A percentile compares a stretch with the other conserved stretches of the same genome.
Evolutionary conservation across 192 early-diverging fungal species (phyloP).

Genomic region (Haplosporangium gracile): DNA sequence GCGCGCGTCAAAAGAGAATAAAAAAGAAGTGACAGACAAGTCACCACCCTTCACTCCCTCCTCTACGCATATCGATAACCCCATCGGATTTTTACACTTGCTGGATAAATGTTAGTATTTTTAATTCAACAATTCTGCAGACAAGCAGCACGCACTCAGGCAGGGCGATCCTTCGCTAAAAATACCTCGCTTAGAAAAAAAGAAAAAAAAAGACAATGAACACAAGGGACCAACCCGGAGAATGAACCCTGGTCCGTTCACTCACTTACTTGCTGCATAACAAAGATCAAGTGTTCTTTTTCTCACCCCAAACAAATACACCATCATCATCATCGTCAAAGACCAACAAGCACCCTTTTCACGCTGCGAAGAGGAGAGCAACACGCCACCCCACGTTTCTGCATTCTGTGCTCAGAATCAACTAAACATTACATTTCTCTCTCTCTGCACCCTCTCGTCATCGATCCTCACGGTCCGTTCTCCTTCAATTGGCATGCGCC

Average conservation of each 20-base stretch:
- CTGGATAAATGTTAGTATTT: too few relatives aligned
- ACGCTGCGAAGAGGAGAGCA: neutral
- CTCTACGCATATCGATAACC: too few relatives aligned
- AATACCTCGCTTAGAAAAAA: neutral
- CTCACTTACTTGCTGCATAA: neutral
- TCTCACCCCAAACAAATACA: neutral
- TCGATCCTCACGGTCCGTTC: neutral
- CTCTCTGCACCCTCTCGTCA: neutral
- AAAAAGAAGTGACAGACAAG: too few relatives aligned
- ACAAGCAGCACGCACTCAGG: too few relatives aligned
- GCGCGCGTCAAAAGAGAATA: too few relatives aligned
- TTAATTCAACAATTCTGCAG: too few relatives aligned
- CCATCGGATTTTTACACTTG: too few relatives aligned
- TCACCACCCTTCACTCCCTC: too few relatives aligned
- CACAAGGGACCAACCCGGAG: neutral
- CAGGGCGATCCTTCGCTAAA: neutral
- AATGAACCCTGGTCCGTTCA: constrained; percentile 5
- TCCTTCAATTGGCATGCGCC: neutral
- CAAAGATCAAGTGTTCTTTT: neutral
- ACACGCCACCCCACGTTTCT: neutral
- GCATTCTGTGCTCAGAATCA: neutral
- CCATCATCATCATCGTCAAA: neutral
- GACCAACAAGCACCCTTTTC: too few relatives aligned
- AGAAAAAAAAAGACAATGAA: too few relatives aligned
- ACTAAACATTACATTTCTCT: too few relatives aligned